Evolutionary conservation across 768 basidiomycete species (phyloP), one percentile per base, ranked within the genome.

Genomic region (Wakefieldia striispora): DNA sequence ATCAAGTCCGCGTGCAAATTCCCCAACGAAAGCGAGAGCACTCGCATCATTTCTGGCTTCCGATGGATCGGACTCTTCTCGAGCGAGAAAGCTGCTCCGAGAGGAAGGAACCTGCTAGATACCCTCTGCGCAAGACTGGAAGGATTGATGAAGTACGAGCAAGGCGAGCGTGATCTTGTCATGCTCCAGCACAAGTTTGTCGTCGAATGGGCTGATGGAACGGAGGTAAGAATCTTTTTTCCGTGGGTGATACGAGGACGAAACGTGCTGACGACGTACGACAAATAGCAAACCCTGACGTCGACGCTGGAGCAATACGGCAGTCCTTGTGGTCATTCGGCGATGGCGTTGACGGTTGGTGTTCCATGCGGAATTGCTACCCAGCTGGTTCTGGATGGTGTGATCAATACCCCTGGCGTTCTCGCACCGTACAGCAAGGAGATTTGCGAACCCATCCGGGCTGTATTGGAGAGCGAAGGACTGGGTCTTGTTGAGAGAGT

Each of bases 171-270:
- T 11, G 95, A 99, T 69, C 81, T 98, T 53, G 91, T 99, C 52
- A 91, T 98, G 85, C 83, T 99, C 46, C 95, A 97, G 72, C 95
- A 99, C 81, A 95, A 95, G 75, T 98, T 99, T 66, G 72, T 91
- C 59, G 85, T 98, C 33, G 85, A 94, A 65, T 89, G 88, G 81
- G 76, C 80, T 29, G 91, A 97, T 62, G 94, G 95, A 40, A 78
- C 71, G 41, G 73, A 79, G 71, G 86, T 84, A 52, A 44, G 79
- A 59, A 40, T 11, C n/a, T n/a, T n/a, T 2, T 31, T 11, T 11
- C 23, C 14, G 19, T 48, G 20, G 46, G 14, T n/a, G 42, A 29
- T 3, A 6, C 6, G 9, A 20, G 19, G 16, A 52, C 12, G 35
- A 29, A n/a, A n/a, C 12, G 35, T 38, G 24, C 50, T 27, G 53